These are phyloP conservation scores for Pyropia yezoensis DNA, from an alignment of 23 red algal genomes.

Conservation along the genomic window DNA sequence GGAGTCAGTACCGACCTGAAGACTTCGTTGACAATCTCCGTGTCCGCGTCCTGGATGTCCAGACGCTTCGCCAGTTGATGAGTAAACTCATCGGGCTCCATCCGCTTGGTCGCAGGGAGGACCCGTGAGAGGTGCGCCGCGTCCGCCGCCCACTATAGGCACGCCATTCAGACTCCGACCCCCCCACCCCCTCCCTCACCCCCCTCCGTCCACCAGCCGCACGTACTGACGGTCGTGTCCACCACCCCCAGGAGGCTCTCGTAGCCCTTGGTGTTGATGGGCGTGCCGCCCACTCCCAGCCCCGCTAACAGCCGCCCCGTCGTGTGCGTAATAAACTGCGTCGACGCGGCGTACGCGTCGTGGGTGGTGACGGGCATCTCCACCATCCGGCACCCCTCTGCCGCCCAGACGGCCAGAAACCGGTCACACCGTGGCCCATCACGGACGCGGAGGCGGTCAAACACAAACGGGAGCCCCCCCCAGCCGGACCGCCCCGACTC, in stretches of 20 bases:
- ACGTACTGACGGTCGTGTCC: constrained; percentile 74
- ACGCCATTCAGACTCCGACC: no score
- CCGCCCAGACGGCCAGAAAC: constrained; percentile 75
- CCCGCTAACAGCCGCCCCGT: constrained; percentile 77
- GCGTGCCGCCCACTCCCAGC: constrained; percentile 61
- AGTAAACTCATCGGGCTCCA: no score
- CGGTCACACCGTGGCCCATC: constrained; percentile 27
- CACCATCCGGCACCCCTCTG: constrained; percentile 77
- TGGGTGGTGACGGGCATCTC: constrained; percentile 66
- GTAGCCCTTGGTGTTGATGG: constrained; percentile 95
- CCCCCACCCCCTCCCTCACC: no score
- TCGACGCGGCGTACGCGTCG: constrained; percentile 84
- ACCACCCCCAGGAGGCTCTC: constrained; percentile 83
- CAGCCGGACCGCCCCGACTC: constrained; percentile 70
- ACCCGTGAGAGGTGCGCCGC: no score
- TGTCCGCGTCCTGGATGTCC: no score
- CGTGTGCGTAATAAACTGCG: constrained; percentile 90
- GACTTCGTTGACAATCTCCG: no score
- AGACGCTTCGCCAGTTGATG: no score
- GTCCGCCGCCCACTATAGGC: no score
- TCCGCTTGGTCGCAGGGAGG: no score
- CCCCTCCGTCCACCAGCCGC: no score
- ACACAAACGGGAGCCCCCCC: constrained; percentile 92
- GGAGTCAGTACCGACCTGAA: no score
- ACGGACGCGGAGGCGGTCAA: constrained; percentile 61